Percentiles rank a stretch among this genome's conserved stretches.
Evolutionary conservation across 1,284 basidiomycete genomes (phyloP).

Genomic region (Irpex sp.): DNA sequence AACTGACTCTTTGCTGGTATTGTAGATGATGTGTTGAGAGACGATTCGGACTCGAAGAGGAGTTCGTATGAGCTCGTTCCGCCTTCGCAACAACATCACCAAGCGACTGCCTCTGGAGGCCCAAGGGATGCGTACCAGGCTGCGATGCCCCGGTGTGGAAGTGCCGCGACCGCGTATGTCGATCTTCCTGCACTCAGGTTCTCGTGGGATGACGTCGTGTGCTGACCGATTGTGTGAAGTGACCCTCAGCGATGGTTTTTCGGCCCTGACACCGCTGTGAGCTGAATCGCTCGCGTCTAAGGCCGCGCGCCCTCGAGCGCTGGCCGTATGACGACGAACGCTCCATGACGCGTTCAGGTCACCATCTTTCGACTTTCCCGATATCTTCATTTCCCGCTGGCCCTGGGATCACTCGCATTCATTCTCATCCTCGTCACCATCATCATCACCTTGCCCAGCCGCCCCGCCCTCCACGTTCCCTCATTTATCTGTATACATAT

Average conservation of each 20-base stretch:
- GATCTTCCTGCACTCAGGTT: neutral
- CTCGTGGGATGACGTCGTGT: neutral
- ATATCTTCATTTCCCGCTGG: too few species aligned
- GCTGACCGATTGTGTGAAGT: neutral
- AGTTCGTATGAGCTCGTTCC: neutral
- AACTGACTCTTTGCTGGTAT: neutral
- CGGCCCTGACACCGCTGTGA: neutral
- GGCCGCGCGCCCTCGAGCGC: too few species aligned
- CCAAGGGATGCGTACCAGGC: neutral
- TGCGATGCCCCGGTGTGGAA: neutral
- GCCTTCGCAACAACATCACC: neutral
- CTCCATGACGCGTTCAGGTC: too few species aligned
- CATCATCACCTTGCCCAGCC: too few species aligned
- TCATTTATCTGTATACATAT: too few species aligned
- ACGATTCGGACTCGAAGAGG: neutral
- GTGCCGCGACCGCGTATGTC: neutral
- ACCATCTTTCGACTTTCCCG: too few species aligned
- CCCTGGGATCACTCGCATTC: too few species aligned
- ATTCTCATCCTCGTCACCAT: too few species aligned
- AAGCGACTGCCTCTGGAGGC: neutral
- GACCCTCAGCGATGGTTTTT: neutral
- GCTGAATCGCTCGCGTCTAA: neutral
- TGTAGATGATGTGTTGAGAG: neutral
- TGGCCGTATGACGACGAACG: too few species aligned
- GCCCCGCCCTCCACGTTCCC: too few species aligned